phyloP scores from a whole-genome alignment of 2,329 filamentous ascomycete genomes.

The Sporothrix sp. region DNA sequence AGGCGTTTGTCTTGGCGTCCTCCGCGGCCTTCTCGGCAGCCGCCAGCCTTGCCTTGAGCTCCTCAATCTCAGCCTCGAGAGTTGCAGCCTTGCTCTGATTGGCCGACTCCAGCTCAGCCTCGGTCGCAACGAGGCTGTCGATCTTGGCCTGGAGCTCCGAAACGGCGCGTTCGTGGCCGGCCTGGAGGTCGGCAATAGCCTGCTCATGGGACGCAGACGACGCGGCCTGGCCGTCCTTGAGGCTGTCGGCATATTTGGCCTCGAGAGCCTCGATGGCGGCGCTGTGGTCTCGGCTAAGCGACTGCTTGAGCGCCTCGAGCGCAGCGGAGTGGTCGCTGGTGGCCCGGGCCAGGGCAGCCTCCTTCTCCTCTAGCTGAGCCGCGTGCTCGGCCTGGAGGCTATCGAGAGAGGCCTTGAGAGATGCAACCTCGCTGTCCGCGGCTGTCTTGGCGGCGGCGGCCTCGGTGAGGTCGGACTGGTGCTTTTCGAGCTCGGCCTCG shows the following conservation, averaged over 20 bases:
- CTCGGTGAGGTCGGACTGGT: slow-evolving; percentile 39
- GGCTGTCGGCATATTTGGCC: slow-evolving; percentile 41
- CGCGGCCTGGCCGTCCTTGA: slow-evolving; percentile 36
- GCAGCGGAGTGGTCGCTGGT: slow-evolving; percentile 39
- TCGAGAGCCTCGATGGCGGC: slow-evolving; percentile 41
- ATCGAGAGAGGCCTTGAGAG: slow-evolving; percentile 43
- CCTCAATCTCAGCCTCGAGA: slow-evolving; percentile 43
- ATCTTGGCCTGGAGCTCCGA: slow-evolving; percentile 46
- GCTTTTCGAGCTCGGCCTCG: slow-evolving; percentile 40
- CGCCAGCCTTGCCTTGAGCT: slow-evolving; percentile 40
- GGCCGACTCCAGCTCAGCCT: slow-evolving; percentile 35
- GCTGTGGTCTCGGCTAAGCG: slow-evolving; percentile 41
- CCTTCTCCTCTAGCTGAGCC: slow-evolving; percentile 28
- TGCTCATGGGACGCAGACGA: slow-evolving; percentile 38
- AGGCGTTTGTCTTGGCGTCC: slow-evolving; percentile 30
- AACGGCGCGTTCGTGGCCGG: slow-evolving; percentile 37
- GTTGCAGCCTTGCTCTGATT: slow-evolving; percentile 38
- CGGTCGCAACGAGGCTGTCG: slow-evolving; percentile 40
- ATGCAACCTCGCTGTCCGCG: slow-evolving; percentile 29
- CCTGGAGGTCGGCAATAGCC: slow-evolving; percentile 40
- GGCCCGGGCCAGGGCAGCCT: slow-evolving; percentile 30
- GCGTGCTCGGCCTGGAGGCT: slow-evolving; percentile 33
- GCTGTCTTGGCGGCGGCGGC: slow-evolving; percentile 20
- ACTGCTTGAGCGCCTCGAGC: slow-evolving; percentile 40
- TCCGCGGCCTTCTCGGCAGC: slow-evolving; percentile 37